Evolutionary conservation across 768 basidiomycete species (phyloP).

Genomic region (Hemileccinum rubropunctum): DNA sequence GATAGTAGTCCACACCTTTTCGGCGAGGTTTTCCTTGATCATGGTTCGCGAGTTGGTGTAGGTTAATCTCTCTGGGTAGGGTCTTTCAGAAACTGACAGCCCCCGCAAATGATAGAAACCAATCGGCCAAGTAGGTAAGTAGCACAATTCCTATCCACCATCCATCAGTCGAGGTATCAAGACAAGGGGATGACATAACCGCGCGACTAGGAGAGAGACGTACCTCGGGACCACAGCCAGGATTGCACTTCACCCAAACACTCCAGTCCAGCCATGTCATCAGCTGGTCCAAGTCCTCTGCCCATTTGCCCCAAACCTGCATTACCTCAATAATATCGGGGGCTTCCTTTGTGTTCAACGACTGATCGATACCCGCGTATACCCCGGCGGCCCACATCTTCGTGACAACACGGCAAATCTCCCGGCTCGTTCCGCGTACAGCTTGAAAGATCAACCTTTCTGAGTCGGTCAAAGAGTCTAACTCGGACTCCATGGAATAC

Average conservation of each 20-base stretch:
- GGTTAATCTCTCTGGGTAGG: too few relatives aligned
- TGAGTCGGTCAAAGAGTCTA: constrained; percentile 22
- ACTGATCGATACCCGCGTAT: constrained; percentile 15
- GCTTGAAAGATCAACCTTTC: constrained; percentile 28
- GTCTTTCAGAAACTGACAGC: too few relatives aligned
- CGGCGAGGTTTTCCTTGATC: too few relatives aligned
- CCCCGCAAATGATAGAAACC: neutral
- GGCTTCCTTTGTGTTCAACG: neutral
- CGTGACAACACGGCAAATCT: constrained; percentile 46
- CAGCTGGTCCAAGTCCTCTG: constrained; percentile 30
- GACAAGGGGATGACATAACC: neutral
- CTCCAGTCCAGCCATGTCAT: constrained; percentile 56
- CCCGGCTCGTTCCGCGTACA: constrained; percentile 35
- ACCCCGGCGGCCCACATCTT: constrained; percentile 46
- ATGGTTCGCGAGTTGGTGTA: too few relatives aligned
- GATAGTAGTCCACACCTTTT: too few relatives aligned
- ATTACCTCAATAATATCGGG: constrained; percentile 1
- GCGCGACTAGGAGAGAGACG: constrained; percentile 7
- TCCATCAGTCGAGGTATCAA: neutral
- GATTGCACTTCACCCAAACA: constrained; percentile 47
- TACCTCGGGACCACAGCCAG: constrained; percentile 46
- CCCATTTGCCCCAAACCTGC: constrained; percentile 32
- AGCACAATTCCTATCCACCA: constrained; percentile 11
- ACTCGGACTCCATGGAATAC: neutral
- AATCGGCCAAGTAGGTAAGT: constrained; percentile 16